Percentiles rank a stretch among this genome's conserved stretches.
These are phyloP conservation scores for Amylocystis lapponica DNA, from an alignment of 768 basidiomycete species.

Conservation along the genomic window DNA sequence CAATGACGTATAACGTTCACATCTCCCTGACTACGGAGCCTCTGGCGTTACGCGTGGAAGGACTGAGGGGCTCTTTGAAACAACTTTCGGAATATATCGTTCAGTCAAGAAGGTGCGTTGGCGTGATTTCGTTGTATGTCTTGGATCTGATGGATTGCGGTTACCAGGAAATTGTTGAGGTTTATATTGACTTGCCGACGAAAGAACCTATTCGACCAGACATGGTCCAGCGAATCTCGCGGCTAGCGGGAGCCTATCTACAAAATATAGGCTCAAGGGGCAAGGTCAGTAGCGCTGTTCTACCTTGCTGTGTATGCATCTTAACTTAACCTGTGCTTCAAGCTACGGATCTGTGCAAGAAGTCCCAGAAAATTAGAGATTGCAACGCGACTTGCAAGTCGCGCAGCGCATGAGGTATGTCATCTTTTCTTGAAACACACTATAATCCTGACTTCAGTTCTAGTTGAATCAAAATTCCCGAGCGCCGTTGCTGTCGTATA, in stretches of 20 bases:
- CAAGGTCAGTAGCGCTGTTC: conserved; percentile 32
- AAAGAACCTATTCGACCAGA: conserved; percentile 36
- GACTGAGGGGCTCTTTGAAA: conserved; percentile 46
- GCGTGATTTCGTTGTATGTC: not conserved
- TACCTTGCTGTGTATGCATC: not conserved
- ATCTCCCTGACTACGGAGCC: conserved; percentile 54
- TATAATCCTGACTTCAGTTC: conserved; percentile 7
- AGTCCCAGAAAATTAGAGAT: conserved; percentile 31
- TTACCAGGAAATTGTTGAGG: conserved; percentile 24
- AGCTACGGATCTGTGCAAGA: conserved; percentile 53
- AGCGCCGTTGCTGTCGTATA: conserved; percentile 15
- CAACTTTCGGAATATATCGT: conserved; percentile 40
- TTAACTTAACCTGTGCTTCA: conserved; percentile 17
- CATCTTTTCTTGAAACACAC: not conserved
- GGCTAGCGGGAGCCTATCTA: conserved; percentile 56
- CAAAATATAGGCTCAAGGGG: conserved; percentile 44
- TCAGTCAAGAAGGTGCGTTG: conserved; percentile 43
- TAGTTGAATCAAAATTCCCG: not conserved
- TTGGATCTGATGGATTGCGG: not conserved
- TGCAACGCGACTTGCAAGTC: conserved; percentile 49
- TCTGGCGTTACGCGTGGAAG: conserved; percentile 54
- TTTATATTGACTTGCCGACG: conserved; percentile 39
- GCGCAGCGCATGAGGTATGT: conserved; percentile 48
- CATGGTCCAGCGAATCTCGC: conserved; percentile 61
- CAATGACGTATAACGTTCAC: conserved; percentile 55